Percentiles rank a stretch among this genome's conserved stretches.
These are phyloP conservation scores for Annulohypoxylon stygium DNA, from an alignment of 495 filamentous ascomycete species.

Conservation along the genomic window DNA sequence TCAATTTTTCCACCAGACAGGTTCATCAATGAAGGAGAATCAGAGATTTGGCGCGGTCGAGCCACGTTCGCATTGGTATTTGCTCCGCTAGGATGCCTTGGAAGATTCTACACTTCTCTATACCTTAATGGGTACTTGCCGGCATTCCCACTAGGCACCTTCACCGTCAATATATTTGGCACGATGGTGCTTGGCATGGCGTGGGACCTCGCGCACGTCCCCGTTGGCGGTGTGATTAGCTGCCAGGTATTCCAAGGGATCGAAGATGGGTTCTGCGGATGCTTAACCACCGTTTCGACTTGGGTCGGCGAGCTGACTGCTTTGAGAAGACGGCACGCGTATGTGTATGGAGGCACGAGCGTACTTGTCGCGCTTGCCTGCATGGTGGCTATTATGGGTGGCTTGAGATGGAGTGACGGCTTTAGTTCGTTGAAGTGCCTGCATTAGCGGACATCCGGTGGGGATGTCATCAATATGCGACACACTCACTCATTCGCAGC, in stretches of 20 bases:
- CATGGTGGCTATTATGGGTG: conserved; percentile 82
- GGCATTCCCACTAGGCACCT: conserved; percentile 90
- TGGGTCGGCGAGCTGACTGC: conserved; percentile 86
- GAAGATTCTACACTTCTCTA: conserved; percentile 78
- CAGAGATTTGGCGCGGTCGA: conserved; percentile 77
- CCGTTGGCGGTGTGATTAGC: conserved; percentile 65
- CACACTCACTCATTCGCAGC: not conserved
- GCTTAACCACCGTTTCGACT: conserved; percentile 91
- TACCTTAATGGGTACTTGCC: conserved; percentile 74
- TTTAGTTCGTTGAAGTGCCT: conserved; percentile 67
- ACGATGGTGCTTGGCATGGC: conserved; percentile 74
- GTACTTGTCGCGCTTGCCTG: conserved; percentile 73
- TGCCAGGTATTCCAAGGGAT: conserved; percentile 88
- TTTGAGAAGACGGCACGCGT: conserved; percentile 74
- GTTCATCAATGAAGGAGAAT: conserved; percentile 49
- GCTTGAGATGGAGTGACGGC: conserved; percentile 79
- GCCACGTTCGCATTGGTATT: conserved; percentile 86
- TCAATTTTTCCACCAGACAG: conserved; percentile 80
- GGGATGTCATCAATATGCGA: not conserved
- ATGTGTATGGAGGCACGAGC: conserved; percentile 79
- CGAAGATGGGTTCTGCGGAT: conserved; percentile 92
- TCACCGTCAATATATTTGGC: conserved; percentile 84
- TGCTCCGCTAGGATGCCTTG: conserved; percentile 83
- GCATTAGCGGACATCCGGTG: conserved; percentile 39
- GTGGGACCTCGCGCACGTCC: conserved; percentile 78